A percentile compares a stretch with the other conserved stretches of the same genome.
These are phyloP conservation scores for Nakataea oryzae DNA, from an alignment of 2,329 filamentous ascomycete species.

Conservation along the genomic window DNA sequence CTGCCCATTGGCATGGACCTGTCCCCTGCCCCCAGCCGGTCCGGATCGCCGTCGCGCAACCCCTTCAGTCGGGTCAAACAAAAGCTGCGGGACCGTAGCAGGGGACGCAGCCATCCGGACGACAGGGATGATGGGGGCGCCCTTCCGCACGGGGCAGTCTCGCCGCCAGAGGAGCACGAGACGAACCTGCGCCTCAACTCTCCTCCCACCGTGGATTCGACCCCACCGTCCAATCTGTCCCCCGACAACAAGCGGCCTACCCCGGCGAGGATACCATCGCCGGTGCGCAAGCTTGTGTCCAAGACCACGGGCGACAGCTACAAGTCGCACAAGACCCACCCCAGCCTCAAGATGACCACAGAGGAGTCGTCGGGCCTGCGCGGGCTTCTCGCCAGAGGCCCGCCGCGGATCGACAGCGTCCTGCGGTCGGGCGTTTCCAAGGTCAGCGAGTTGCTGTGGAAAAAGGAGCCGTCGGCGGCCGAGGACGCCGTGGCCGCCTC, in stretches of 20 bases:
- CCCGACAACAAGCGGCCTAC: constrained; percentile 3
- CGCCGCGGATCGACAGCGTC: constrained; percentile 61
- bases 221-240: constrained; percentile 1
- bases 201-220: background rate
- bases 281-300: constrained; percentile 22
- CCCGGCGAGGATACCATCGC: constrained; percentile 20
- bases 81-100: constrained; percentile 44
- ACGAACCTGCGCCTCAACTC: constrained; percentile 15
- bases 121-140: constrained; percentile 27
- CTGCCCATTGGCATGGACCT: constrained; percentile 52
- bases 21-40: constrained; percentile 52
- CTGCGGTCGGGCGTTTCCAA: constrained; percentile 50
- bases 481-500: constrained; percentile 15
- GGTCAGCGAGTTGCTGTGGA: constrained; percentile 47
- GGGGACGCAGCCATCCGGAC: constrained; percentile 7
- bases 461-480: constrained; percentile 27
- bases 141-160: background rate
- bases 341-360: constrained; percentile 32
- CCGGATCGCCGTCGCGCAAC: constrained; percentile 52
- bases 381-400: constrained; percentile 59
- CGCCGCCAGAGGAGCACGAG: constrained; percentile 8
- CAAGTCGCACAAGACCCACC: constrained; percentile 39
- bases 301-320: constrained; percentile 27
- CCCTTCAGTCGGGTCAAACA: constrained; percentile 44
- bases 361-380: constrained; percentile 45